These are phyloP conservation scores for Pneumocystis sp. DNA, from an alignment of 1,139 yeast genomes.

Conservation along the genomic window DNA sequence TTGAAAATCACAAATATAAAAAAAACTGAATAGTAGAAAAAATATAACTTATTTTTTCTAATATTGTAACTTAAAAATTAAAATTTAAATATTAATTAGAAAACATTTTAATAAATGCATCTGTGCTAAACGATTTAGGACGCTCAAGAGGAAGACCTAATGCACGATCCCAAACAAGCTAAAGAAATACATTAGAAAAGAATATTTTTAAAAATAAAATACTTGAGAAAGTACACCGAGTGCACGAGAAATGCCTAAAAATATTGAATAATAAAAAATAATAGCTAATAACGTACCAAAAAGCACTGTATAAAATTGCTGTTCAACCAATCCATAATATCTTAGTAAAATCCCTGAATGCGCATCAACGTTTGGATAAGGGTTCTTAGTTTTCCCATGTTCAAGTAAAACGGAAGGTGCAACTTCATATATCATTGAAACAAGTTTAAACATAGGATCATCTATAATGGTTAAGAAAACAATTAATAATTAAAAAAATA, in stretches of 20 bases:
- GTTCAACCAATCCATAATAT: constrained; percentile 92
- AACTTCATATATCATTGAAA: constrained; percentile 78
- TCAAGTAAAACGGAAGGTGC: constrained; percentile 90
- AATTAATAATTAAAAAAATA: neutral
- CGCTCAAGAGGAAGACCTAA: constrained; percentile 48
- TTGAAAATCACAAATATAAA: neutral
- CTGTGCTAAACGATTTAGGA: neutral
- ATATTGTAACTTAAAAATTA: neutral
- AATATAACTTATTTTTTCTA: neutral
- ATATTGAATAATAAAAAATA: neutral
- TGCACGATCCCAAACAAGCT: constrained; percentile 44
- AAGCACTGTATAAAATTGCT: constrained; percentile 90
- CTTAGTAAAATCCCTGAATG: constrained; percentile 94
- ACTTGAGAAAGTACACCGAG: constrained; percentile 47
- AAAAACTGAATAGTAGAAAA: neutral
- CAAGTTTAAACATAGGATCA: constrained; percentile 54
- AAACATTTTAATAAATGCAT: neutral
- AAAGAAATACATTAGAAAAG: neutral
- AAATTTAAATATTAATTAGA: neutral
- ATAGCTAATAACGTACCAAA: constrained; percentile 41
- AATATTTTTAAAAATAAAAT: neutral
- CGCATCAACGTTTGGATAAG: constrained; percentile 98
- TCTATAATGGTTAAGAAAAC: constrained; percentile 8
- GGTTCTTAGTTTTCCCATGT: constrained; percentile 98
- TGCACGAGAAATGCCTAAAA: constrained; percentile 61